Conservation (phyloP, 2,329 filamentous ascomycete genomes). For the Penicillium sclerotigenum region DNA sequence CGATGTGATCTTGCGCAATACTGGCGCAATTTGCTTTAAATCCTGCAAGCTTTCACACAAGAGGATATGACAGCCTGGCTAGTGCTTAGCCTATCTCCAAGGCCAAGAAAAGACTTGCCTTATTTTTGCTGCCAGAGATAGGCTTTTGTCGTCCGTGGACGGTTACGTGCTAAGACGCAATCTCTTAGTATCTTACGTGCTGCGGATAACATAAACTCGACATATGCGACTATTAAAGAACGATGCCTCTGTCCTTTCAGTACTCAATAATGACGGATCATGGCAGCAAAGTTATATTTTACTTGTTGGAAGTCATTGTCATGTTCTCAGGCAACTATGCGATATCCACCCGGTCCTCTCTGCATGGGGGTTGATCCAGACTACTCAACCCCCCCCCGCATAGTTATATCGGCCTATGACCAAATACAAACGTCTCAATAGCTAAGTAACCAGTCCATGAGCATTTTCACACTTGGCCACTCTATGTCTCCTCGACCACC, state of each 20-base stretch:
- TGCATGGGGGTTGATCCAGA: neutral
- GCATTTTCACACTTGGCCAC: neutral
- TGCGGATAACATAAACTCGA: conserved; percentile 6
- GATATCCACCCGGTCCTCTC: neutral
- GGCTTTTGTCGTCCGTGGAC: neutral
- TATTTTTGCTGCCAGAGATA: neutral
- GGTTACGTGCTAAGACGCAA: conserved; percentile 7
- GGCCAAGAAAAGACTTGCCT: neutral
- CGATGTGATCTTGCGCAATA: neutral
- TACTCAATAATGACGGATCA: neutral
- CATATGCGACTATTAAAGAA: neutral
- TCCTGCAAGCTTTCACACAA: neutral
- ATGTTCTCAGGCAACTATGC: neutral
- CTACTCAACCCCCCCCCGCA: neutral
- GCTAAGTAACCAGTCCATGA: neutral
- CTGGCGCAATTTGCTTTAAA: neutral
- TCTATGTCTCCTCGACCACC: neutral
- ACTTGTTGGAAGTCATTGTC: neutral
- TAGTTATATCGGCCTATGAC: too few relatives aligned
- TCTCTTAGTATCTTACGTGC: neutral
- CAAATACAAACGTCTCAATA: neutral
- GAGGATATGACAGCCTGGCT: neutral
- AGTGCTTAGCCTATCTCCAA: neutral
- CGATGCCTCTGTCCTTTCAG: rapidly evolving
- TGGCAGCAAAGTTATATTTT: neutral